These are phyloP conservation scores for Emmonsiellopsis sp. DNA, from an alignment of 2,329 filamentous ascomycete species.

Conservation along the genomic window DNA sequence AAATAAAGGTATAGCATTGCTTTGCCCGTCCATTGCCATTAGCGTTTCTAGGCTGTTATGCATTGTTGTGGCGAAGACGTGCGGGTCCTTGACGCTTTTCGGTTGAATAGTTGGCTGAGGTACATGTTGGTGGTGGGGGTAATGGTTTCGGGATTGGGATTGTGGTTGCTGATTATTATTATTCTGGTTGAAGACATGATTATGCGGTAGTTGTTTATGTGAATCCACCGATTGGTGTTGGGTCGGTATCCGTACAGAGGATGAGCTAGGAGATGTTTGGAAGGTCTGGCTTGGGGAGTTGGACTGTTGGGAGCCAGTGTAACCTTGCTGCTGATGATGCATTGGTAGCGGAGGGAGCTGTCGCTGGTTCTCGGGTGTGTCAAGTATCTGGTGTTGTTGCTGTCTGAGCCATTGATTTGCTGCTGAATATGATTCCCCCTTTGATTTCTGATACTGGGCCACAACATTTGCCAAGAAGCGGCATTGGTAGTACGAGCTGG, in stretches of 20 bases:
- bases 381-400: constrained; percentile 1
- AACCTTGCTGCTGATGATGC: neutral
- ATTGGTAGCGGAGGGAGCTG: neutral
- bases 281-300: neutral
- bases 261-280: neutral
- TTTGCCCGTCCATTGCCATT: neutral
- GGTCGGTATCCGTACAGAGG: neutral
- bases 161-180: no score
- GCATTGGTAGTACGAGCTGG: constrained; percentile 13
- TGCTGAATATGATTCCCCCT: constrained; percentile 2
- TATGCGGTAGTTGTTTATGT: no score
- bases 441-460: constrained; percentile 12
- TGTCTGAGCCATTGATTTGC: constrained; percentile 5
- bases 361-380: neutral
- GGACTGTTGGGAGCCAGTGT: neutral
- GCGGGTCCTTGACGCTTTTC: neutral
- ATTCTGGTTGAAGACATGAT: no score
- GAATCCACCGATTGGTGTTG: neutral
- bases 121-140: no score
- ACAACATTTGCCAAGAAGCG: constrained; percentile 15
- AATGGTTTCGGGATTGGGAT: no score
- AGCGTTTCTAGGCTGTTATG: neutral
- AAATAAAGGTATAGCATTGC: constrained; percentile 9
- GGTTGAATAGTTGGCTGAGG: no score
- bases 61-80: neutral